phyloP scores from a whole-genome alignment of 495 filamentous ascomycete genomes.

The Trichodelitschia bisporula region DNA sequence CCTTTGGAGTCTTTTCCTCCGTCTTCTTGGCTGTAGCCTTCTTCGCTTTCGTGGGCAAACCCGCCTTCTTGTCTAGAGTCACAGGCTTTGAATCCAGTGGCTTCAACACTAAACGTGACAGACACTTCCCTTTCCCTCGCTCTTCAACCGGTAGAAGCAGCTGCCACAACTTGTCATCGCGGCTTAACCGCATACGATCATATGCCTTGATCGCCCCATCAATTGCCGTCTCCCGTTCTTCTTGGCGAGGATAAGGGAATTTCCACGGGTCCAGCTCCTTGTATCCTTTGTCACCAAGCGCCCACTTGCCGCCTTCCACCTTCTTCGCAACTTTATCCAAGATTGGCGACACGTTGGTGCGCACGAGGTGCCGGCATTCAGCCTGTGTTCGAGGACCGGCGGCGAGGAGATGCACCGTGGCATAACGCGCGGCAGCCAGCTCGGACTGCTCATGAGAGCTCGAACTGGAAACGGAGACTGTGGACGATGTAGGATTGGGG shows the following conservation, averaged over 20 bases:
- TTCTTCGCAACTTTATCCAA: slow-evolving; percentile 12
- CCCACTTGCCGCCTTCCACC: slow-evolving; percentile 8
- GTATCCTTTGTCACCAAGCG: slow-evolving; percentile 33
- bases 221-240: slow-evolving; percentile 55
- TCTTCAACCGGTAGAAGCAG: slow-evolving; percentile 47
- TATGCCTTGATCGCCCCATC: slow-evolving; percentile 63
- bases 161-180: slow-evolving; percentile 58
- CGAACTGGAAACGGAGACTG: too few species aligned
- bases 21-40: too few species aligned
- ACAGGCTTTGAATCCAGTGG: too few species aligned
- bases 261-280: slow-evolving; percentile 67
- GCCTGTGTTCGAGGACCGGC: too few species aligned
- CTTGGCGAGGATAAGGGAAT: slow-evolving; percentile 21
- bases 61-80: slow-evolving; percentile 3
- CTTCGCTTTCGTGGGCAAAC: too few species aligned
- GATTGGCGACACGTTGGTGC: too few species aligned
- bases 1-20: neutral
- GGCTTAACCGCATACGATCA: slow-evolving; percentile 51
- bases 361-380: too few species aligned
- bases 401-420: too few species aligned
- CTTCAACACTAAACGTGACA: slow-evolving; percentile 51
- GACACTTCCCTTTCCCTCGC: slow-evolving; percentile 51
- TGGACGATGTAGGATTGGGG: too few species aligned
- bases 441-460: too few species aligned
- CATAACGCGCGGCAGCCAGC: too few species aligned